Evolutionary conservation across 495 filamentous ascomycete species (phyloP).

Genomic region (Letharia lupina): DNA sequence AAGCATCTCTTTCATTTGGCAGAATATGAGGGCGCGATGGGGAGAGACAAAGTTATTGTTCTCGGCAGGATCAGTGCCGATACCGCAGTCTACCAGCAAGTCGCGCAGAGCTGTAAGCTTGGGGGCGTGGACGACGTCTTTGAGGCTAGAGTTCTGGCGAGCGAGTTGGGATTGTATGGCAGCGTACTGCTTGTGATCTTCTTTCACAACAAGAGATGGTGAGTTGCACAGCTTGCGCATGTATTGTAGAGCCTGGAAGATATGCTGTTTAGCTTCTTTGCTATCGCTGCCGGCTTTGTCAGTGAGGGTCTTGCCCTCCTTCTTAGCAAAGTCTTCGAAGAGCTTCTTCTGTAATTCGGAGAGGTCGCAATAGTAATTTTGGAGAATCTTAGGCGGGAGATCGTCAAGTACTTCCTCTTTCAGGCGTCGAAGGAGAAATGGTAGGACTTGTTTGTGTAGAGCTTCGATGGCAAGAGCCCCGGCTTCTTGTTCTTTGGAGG

Average conservation of each 20-base stretch:
- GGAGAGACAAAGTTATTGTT: conserved; percentile 74
- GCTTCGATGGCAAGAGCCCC: conserved; percentile 94
- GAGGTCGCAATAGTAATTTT: conserved; percentile 99
- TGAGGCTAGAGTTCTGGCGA: conserved; percentile 63
- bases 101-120: conserved; percentile 86
- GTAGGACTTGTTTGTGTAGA: conserved; percentile 92
- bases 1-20: conserved; percentile 99
- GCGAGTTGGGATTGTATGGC: conserved; percentile 67
- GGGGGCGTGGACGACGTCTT: conserved; percentile 81
- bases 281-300: conserved; percentile 70
- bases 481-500: conserved; percentile 96
- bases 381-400: conserved; percentile 93
- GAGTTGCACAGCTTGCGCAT: conserved; percentile 99
- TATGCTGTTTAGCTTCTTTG: conserved; percentile 91
- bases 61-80: conserved; percentile 59
- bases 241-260: conserved; percentile 98
- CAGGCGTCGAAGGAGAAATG: conserved; percentile 89
- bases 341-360: conserved; percentile 90
- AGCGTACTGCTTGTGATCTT: conserved; percentile 82
- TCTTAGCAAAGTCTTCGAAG: conserved; percentile 93
- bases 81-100: conserved; percentile 88
- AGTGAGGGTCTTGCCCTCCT: conserved; percentile 73
- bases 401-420: conserved; percentile 98
- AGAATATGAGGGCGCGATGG: conserved; percentile 93
- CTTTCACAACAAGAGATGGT: conserved; percentile 88